These are phyloP conservation scores for Spencermartinsiella europaea DNA, from an alignment of 805 yeast species.

Conservation along the genomic window DNA sequence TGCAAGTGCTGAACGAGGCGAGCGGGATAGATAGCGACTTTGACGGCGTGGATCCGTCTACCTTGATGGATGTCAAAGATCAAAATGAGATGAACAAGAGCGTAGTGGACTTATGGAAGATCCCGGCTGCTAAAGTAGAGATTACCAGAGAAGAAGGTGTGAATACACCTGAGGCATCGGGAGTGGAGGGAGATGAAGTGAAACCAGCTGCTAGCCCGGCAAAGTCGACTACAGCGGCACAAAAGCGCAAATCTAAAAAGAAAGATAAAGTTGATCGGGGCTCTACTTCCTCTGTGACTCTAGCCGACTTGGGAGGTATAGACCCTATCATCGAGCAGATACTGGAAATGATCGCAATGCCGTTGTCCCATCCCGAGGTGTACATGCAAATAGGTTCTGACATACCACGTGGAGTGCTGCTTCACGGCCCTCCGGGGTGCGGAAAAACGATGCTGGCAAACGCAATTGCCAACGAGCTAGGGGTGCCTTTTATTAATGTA, in stretches of 20 bases:
- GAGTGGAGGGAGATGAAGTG: conserved; percentile 22
- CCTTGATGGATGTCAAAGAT: conserved; percentile 56
- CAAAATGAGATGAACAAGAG: conserved; percentile 69
- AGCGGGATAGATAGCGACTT: conserved; percentile 28
- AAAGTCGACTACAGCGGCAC: conserved; percentile 29
- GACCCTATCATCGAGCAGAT: conserved; percentile 78
- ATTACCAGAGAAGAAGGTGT: background rate
- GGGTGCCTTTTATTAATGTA: conserved; percentile 84
- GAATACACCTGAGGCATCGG: background rate
- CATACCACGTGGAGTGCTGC: conserved; percentile 86
- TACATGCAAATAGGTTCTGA: conserved; percentile 84
- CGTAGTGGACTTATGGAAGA: conserved; percentile 65
- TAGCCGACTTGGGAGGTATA: conserved; percentile 84
- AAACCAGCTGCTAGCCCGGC: conserved; percentile 32
- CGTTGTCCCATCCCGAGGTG: conserved; percentile 90
- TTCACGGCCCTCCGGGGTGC: conserved; percentile 91
- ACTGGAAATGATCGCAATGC: conserved; percentile 87
- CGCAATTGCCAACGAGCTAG: conserved; percentile 90
- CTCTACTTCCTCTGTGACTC: conserved; percentile 50
- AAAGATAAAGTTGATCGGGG: conserved; percentile 56
- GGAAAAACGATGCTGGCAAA: conserved; percentile 96
- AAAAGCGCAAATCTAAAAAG: conserved; percentile 51
- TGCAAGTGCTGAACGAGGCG: conserved; percentile 40
- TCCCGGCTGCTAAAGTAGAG: conserved; percentile 17
- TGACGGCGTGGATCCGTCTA: conserved; percentile 36